phyloP scores from a whole-genome alignment of 306 rosid genomes.

The Gastrolobium villosum region DNA sequence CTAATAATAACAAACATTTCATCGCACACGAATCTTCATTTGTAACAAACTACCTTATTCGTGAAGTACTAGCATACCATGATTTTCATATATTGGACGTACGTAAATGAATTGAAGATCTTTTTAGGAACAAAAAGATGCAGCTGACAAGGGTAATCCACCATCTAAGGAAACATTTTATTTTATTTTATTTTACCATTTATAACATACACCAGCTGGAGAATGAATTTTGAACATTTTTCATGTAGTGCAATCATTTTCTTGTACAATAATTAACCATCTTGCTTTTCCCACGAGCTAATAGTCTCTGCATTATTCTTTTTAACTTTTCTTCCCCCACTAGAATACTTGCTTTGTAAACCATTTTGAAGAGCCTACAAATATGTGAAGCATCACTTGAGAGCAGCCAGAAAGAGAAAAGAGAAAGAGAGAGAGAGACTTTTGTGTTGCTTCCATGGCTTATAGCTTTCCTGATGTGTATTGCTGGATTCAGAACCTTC shows the following conservation, averaged over 20 bases:
- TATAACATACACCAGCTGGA: not conserved
- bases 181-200: not conserved
- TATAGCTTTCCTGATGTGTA: constrained; percentile 69
- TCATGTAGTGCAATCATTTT: constrained; percentile 25
- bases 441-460: constrained; percentile 60
- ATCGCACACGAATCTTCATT: constrained; percentile 42
- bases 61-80: not conserved
- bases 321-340: constrained; percentile 43
- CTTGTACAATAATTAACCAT: constrained; percentile 51
- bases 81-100: not conserved
- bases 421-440: not conserved
- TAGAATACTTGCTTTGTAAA: constrained; percentile 39
- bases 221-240: constrained; percentile 4
- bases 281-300: constrained; percentile 26
- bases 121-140: constrained; percentile 11
- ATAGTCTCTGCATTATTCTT: constrained; percentile 5
- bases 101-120: not conserved
- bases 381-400: constrained; percentile 33
- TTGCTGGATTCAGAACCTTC: constrained; percentile 85
- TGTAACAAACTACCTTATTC: constrained; percentile 12
- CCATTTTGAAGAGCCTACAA: constrained; percentile 49
- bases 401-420: not conserved
- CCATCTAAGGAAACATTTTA: too few relatives aligned
- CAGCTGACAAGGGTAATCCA: not conserved
- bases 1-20: constrained; percentile 43